Evolutionary conservation across 192 early-diverging fungal species (phyloP).

Genomic region (Backusella tarrabulga): DNA sequence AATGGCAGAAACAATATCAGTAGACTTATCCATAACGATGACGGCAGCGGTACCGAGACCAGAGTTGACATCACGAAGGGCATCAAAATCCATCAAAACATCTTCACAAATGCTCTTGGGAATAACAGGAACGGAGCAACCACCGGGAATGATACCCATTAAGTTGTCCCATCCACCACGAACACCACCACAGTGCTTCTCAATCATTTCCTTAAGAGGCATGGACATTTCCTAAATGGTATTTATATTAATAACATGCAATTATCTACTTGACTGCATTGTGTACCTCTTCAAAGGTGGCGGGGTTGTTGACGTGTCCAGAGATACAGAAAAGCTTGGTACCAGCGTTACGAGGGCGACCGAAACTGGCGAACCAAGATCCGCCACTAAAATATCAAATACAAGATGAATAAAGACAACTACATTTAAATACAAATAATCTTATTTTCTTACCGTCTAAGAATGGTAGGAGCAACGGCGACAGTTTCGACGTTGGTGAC

Average conservation of each 20-base stretch:
- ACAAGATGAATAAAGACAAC: not conserved
- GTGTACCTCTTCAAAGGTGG: slow-evolving; percentile 86
- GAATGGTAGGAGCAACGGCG: slow-evolving; percentile 94
- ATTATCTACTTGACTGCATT: too few relatives aligned
- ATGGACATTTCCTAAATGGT: slow-evolving; percentile 85
- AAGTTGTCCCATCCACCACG: slow-evolving; percentile 99
- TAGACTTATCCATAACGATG: slow-evolving; percentile 98
- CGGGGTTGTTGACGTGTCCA: slow-evolving; percentile 97
- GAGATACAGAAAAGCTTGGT: slow-evolving; percentile 98
- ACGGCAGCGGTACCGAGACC: slow-evolving; percentile 94
- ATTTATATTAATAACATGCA: not conserved
- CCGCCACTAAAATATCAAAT: slow-evolving; percentile 65
- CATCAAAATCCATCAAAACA: slow-evolving; percentile 99
- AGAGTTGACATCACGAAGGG: slow-evolving; percentile 88
- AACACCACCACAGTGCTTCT: slow-evolving; percentile 95
- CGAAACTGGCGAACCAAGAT: slow-evolving; percentile 92
- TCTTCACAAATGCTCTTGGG: slow-evolving; percentile 86
- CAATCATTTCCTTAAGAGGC: slow-evolving; percentile 89
- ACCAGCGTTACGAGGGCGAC: slow-evolving; percentile 86
- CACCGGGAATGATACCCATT: slow-evolving; percentile 95
- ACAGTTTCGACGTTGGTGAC: slow-evolving; percentile 99
- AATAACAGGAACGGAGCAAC: slow-evolving; percentile 91
- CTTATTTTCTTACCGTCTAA: slow-evolving; percentile 21
- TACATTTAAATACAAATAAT: not conserved
- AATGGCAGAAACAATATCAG: slow-evolving; percentile 93